Percentiles rank a stretch among this genome's conserved stretches.
phyloP scores from a whole-genome alignment of 129 eudicot genomes.

The Apium graveolens region DNA sequence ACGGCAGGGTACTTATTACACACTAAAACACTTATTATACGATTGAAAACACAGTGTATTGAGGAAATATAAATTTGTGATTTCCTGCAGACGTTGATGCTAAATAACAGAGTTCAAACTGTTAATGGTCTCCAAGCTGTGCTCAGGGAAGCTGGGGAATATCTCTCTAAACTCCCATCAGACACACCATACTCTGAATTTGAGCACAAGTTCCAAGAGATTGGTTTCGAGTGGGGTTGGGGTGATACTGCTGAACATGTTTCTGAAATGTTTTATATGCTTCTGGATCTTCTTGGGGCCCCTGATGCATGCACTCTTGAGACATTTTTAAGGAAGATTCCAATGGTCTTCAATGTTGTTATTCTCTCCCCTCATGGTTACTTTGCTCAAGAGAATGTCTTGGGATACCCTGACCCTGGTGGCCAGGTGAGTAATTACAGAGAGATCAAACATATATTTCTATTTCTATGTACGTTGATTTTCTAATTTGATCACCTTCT shows the following conservation, averaged over 20 bases:
- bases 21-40: background rate
- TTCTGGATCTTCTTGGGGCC: conserved; percentile 88
- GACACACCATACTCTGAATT: conserved; percentile 60
- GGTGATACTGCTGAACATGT: conserved; percentile 75
- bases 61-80: background rate
- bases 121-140: conserved; percentile 58
- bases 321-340: conserved; percentile 79
- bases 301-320: conserved; percentile 89
- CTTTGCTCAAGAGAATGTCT: conserved; percentile 94
- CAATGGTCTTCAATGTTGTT: conserved; percentile 93
- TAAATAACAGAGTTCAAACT: conserved; percentile 73
- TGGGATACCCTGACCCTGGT: conserved; percentile 98
- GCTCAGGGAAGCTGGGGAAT: conserved; percentile 73
- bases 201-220: conserved; percentile 71
- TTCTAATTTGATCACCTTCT: background rate
- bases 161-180: conserved; percentile 52
- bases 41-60: background rate
- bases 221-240: conserved; percentile 96
- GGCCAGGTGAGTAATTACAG: conserved; percentile 52
- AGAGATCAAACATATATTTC: background rate
- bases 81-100: conserved; percentile 68
- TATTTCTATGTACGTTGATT: background rate
- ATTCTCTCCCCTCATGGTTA: conserved; percentile 98
- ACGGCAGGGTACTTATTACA: conserved; percentile 60
- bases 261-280: conserved; percentile 72